phyloP scores from a whole-genome alignment of 179 eudicot genomes.

The Patellifolia procumbens region DNA sequence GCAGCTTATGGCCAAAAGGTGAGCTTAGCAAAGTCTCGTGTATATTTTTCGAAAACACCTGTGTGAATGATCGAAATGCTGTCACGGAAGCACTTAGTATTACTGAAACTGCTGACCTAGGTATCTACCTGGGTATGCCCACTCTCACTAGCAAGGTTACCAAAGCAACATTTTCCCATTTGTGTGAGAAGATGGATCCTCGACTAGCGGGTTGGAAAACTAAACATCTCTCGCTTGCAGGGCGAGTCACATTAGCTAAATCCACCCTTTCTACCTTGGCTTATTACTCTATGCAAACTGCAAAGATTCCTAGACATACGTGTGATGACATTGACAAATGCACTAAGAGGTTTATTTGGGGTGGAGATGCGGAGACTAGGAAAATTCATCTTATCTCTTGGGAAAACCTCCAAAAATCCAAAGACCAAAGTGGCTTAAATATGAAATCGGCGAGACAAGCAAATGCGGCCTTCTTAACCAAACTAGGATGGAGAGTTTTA shows the following conservation, averaged over 20 bases:
- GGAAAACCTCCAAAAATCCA: neutral
- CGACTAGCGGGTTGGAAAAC: slow-evolving; percentile 1
- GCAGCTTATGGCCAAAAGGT: neutral
- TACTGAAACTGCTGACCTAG: neutral
- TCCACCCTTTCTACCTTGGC: neutral
- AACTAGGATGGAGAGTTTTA: neutral
- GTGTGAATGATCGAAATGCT: rapidly evolving
- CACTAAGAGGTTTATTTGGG: neutral
- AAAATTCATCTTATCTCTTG: neutral
- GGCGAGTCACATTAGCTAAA: neutral
- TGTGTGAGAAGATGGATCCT: neutral
- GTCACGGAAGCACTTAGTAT: neutral
- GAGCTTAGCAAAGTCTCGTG: neutral
- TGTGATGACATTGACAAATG: neutral
- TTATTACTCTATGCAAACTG: neutral
- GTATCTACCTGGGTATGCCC: neutral
- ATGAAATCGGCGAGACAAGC: neutral
- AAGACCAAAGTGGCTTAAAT: neutral
- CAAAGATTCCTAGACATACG: neutral
- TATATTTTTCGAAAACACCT: neutral
- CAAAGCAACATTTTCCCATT: neutral
- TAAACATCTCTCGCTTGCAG: neutral
- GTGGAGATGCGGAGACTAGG: neutral
- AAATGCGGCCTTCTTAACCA: neutral
- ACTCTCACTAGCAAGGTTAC: neutral